Base-by-base conservation (phyloP, 306 rosid genomes). In the Pyrus bretschneideri region DNA sequence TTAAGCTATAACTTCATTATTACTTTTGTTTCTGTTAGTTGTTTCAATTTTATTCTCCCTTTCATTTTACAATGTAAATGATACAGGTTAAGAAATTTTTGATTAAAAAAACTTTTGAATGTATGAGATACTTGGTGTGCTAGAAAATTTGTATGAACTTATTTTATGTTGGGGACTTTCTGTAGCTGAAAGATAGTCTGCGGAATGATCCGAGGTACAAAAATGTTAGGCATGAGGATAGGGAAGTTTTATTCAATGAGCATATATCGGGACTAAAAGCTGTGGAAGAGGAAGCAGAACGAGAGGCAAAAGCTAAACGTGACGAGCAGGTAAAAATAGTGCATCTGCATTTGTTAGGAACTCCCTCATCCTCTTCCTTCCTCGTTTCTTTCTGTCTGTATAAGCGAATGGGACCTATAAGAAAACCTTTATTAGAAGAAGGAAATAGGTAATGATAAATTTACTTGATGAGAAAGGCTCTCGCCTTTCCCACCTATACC, bases 131-230 rank as follows among this genome's bases (percentile, higher is more conserved):
- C 10, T 35, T 18, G 25, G 76, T 22, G 33, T 73, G 68, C 69
- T 73, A 8, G 55, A 73, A 63, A 14, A 38, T 59, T 29, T 42
- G 38, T 25, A 59, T 66, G 29, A 66, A 77, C 70, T 58, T 23
- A 9, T 22, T 70, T 81, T 81, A n/a, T 87, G 73, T 51, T 85
- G 72, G 76, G 76, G 75, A 61, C 14, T 71, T 84, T 69, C 33
- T 85, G 71, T 80, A 95, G 99, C 92, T 95, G 73, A 95, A 92
- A 81, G 97, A 92, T 69, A 88, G 83, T 83, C 80, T 95, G 66
- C 87, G 97, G 80, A 87, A 88, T 75, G 99, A 95, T 63, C 88
- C 89, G 74, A 89, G 97, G 75, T 95, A 95, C 88, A 90, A 76
- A 87, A 83, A 91, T 78, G 89, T 89, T 74, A 86, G 84, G 78